Base-by-base conservation (phyloP, 2,329 filamentous ascomycete species). In the Fusarium haematococcum region DNA sequence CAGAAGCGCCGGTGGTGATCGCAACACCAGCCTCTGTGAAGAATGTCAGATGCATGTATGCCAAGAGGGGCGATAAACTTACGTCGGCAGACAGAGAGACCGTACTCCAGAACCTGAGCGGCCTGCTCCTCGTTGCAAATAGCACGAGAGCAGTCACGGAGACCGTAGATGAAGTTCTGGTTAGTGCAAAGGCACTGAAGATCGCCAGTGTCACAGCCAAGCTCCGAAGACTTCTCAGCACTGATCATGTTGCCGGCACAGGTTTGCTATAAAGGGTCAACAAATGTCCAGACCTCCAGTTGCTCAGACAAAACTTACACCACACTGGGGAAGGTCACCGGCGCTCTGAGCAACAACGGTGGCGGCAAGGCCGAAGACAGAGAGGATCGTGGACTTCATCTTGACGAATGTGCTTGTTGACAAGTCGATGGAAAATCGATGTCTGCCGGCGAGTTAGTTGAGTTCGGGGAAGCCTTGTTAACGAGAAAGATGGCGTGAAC, bases 171-270 rank as follows among this genome's bases (percentile, higher is more conserved):
- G 80, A 88, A 89, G 82, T 87, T 77, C 52, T 71, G 45, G 72
- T 86, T 85, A 67, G 78, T 75, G 83, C 88, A 89, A 16, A 89
- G 83, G 80, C 88, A 89, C 58, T 77, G 75, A 48, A 83, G 39
- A 69, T 88, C 86, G 45, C 77, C 78, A 64, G 76, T 69, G 9
- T 70, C 65, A 82, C 89, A 91, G 69, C 85, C 84, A 39, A 90
- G 85, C 62, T 84, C 79, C 37, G 73, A 35, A 56, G 84, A 84
- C 82, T 87, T 83, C 67, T 63, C 76, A n/a, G 77, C 72, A 57
- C 79, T 77, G 50, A 86, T 73, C 88, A 91, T 89, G 83, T 88
- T 87, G 78, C 77, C 80, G 72, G 85, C 82, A 75, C 89, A 91
- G 45, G 77, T 81, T 77, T 81, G 82, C 88, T 90, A 65, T n/a